Base-by-base conservation (phyloP, 257 asterid genomes). In the Avicennia marina region DNA sequence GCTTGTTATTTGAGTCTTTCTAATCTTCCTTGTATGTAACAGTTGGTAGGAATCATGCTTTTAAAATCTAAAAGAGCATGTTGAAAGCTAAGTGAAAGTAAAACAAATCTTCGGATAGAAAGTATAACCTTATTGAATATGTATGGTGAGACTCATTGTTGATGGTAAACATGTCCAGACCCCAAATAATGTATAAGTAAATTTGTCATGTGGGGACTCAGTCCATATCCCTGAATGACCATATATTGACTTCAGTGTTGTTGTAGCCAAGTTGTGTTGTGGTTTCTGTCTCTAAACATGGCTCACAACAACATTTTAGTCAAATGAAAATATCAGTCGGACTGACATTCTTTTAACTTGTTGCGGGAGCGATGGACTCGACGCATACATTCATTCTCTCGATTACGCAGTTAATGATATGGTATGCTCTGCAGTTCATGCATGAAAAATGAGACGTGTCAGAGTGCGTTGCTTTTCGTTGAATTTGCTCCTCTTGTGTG, bases 311-410 rank as follows among this genome's bases (percentile, higher is more conserved):
- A 8, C 8, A 0, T 29, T 4, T 8, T 29, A n/a, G 34, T 29
- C 8, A 29, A 8, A 29, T 29, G 34, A 29, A 8, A 29, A 29
- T 29, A n/a, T 29, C 34, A 8, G 34, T 29, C 8, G 34, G 8
- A 29, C 8, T 29, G 8, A 29, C 34, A 29, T 36, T 11, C 13
- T 32, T 48, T 67, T 52, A 4, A 44, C 21, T 29, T 53, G 32
- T 56, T 33, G 49, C 77, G 98, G 98, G 63, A 90, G 98, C 47
- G 98, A 87, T 55, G 98, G 95, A 27, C 79, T 90, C 27, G 96
- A 90, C 33, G 98, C 95, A 12, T 90, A 85, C 55, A 93, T 90
- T 52, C 94, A 71, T 69, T 87, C 94, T 36, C 88, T 87, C 6
- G 95, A 85, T 65, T 66, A 75, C 69, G 93, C 98, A 29, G 93